Evolutionary conservation across 179 eudicot species (phyloP).

Genomic region (Vitellaria paradoxa): DNA sequence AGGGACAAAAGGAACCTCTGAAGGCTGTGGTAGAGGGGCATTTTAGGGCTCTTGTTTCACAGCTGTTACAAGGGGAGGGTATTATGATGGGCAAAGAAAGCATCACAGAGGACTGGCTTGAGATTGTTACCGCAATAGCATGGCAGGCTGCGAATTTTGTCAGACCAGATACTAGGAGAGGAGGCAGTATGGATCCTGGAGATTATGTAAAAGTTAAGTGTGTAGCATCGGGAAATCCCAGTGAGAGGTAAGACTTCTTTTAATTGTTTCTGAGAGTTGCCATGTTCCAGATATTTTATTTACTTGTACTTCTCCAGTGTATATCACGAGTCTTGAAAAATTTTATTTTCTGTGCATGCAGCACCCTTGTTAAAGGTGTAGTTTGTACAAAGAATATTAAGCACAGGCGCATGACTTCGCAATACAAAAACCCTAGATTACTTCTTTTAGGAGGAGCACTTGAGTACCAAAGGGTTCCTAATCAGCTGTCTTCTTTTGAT

Average conservation of each 20-base stretch:
- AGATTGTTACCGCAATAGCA: slow-evolving; percentile 63
- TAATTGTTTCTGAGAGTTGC: background rate
- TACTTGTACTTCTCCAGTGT: background rate
- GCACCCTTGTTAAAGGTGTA: slow-evolving; percentile 79
- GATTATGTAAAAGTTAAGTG: slow-evolving; percentile 93
- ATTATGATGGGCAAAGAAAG: slow-evolving; percentile 43
- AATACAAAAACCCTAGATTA: slow-evolving; percentile 75
- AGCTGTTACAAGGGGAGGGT: slow-evolving; percentile 81
- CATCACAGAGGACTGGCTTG: slow-evolving; percentile 66
- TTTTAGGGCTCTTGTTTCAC: slow-evolving; percentile 95
- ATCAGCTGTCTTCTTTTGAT: slow-evolving; percentile 83
- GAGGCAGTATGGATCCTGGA: slow-evolving; percentile 99
- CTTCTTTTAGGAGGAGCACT: slow-evolving; percentile 93
- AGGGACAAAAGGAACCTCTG: slow-evolving; percentile 53
- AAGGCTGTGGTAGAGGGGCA: slow-evolving; percentile 70
- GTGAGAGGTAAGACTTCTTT: slow-evolving; percentile 55
- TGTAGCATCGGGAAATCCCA: slow-evolving; percentile 84
- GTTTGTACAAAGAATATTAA: slow-evolving; percentile 97
- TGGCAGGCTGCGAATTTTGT: slow-evolving; percentile 98
- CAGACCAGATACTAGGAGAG: slow-evolving; percentile 89
- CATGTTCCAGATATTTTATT: background rate
- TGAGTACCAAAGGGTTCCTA: slow-evolving; percentile 81
- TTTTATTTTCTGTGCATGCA: slow-evolving; percentile 37
- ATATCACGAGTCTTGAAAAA: background rate
- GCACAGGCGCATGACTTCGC: slow-evolving; percentile 98